These are phyloP conservation scores for Scheffersomyces lignicola DNA, from an alignment of 1,139 yeast species.

Conservation along the genomic window DNA sequence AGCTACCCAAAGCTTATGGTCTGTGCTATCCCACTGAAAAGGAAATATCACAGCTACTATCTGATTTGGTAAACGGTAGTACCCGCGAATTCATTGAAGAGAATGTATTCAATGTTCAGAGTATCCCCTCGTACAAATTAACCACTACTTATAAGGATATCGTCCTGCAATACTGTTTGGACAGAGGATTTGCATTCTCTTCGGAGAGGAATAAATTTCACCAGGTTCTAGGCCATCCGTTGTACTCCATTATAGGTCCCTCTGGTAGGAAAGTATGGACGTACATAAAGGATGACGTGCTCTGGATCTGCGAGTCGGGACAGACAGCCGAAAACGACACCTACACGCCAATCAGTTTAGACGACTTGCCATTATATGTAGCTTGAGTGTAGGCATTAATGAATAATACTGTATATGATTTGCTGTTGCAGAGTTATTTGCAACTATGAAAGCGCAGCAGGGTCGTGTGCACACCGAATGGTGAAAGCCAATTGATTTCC, in stretches of 20 bases:
- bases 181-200: conserved; percentile 23
- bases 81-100: no score
- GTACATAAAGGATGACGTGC: conserved; percentile 35
- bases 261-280: conserved; percentile 15
- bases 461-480: no score
- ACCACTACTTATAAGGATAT: conserved; percentile 41
- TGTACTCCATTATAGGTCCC: conserved; percentile 17
- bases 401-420: no score
- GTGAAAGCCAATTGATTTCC: no score
- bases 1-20: background rate
- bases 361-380: conserved; percentile 12
- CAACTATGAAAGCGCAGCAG: no score
- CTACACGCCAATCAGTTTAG: conserved; percentile 25
- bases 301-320: conserved; percentile 21
- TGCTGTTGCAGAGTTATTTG: no score
- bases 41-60: background rate
- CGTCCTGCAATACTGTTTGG: conserved; percentile 29
- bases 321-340: conserved; percentile 10
- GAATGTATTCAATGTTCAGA: conserved; percentile 17
- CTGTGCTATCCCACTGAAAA: background rate
- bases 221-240: conserved; percentile 22
- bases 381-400: no score
- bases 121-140: conserved; percentile 32
- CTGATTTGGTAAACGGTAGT: background rate
- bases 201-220: conserved; percentile 18